Base-by-base conservation (phyloP, 345 rosid species). In the Citrus medica region DNA sequence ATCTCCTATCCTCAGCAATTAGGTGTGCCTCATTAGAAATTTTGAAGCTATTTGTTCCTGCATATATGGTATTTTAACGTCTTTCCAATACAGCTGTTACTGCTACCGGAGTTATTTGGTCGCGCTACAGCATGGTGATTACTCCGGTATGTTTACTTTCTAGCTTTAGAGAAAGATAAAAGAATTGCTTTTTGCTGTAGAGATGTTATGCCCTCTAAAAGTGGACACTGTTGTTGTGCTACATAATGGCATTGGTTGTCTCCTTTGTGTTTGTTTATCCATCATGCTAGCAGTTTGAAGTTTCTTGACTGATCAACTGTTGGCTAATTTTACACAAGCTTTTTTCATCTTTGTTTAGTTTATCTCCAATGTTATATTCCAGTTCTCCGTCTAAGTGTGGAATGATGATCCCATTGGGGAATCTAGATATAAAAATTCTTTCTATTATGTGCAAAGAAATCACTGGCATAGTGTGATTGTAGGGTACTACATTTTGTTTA, bases 1-100 rank as follows among this genome's bases (percentile, higher is more conserved):
- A 38, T 89, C 51, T 89, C 89, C 0, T 87, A 86, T 69, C 89
- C 90, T 71, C 90, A 86, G 61, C 89, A 87, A 76, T 71, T 82
- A 46, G 91, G 84, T 84, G 70, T 48, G 68, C 46, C 25, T 13
- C 14, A 6, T 4, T 51, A 19, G 28, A 5, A 27, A 25, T 70
- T 46, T 9, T 19, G 22, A 68, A 28, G 25, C 21, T 69, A 30
- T 28, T 17, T 28, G 6, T 19, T 3, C 32, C 9, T 17, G 37
- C 12, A 17, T 17, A 70, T 9, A 16, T 32, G 2, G 10, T 22
- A 1, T 4, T 16, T 30, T 48, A 25, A 69, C 2, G 25, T 70
- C 14, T 63, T 35, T n/a, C n/a, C 21, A 14, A 7, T 77, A 32
- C 81, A 83, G 83, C 76, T 67, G 72, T 83, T 28, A 48, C 74